Evolutionary conservation across 2,329 filamentous ascomycete genomes (phyloP).

Genomic region (Teratosphaeria pseudoeucalypti): DNA sequence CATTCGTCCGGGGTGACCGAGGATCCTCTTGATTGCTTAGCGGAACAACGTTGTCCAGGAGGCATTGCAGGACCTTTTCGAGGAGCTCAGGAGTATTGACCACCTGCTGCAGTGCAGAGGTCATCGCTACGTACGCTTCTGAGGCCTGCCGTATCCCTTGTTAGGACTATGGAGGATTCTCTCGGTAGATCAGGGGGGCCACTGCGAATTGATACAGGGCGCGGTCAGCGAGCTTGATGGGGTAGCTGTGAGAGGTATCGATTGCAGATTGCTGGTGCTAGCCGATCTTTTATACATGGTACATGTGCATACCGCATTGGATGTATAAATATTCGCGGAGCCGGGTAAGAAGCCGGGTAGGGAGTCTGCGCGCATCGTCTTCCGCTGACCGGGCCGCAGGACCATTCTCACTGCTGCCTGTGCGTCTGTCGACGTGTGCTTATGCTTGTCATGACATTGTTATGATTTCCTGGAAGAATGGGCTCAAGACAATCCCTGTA

Average conservation of each 20-base stretch:
- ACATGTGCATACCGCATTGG: too few relatives aligned
- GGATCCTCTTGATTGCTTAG: conserved; percentile 12
- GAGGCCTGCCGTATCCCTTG: too few relatives aligned
- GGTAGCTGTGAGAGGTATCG: not conserved
- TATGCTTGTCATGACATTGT: too few relatives aligned
- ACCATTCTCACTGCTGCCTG: not conserved
- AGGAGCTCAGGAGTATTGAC: conserved; percentile 15
- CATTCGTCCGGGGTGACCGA: conserved; percentile 9
- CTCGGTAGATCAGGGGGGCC: too few relatives aligned
- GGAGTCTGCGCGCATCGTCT: not conserved
- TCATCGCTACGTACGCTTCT: not conserved
- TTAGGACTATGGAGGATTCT: too few relatives aligned
- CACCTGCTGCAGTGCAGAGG: conserved; percentile 1
- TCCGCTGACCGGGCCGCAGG: not conserved
- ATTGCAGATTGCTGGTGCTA: not conserved
- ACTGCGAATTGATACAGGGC: too few relatives aligned
- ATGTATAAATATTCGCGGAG: not conserved
- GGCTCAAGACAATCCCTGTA: too few relatives aligned
- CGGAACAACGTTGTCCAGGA: conserved; percentile 5
- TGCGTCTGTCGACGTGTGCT: too few relatives aligned
- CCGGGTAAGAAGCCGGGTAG: not conserved
- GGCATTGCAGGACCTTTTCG: conserved; percentile 10
- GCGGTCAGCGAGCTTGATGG: too few relatives aligned
- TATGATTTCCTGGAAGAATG: too few relatives aligned
- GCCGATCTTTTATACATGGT: too few relatives aligned